Percentiles rank a stretch among this genome's conserved stretches.
Evolutionary conservation across 2,329 filamentous ascomycete species (phyloP).

Genomic region (Cryphonectria parasitica): DNA sequence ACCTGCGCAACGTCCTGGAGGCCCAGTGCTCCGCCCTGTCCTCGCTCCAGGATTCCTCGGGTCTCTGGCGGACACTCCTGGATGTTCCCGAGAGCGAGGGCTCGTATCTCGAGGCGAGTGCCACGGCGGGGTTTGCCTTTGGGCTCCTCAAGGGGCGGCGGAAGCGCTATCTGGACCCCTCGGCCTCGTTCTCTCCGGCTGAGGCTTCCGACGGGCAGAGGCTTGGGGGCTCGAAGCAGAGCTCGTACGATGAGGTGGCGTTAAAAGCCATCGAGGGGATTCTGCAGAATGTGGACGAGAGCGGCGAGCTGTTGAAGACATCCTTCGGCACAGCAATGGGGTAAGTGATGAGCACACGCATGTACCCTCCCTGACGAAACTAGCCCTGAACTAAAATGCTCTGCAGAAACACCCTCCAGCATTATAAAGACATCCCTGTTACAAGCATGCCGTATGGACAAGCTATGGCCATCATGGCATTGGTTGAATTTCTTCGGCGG

Average conservation of each 20-base stretch:
- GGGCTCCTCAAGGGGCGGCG: conserved; percentile 75
- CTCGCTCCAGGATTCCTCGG: conserved; percentile 61
- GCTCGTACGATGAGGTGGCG: conserved; percentile 59
- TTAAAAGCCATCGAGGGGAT: conserved; percentile 70
- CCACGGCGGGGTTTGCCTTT: conserved; percentile 80
- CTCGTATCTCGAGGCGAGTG: conserved; percentile 76
- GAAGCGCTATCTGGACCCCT: conserved; percentile 68
- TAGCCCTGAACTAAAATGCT: neutral
- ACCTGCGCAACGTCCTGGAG: conserved; percentile 66
- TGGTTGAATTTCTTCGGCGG: conserved; percentile 72
- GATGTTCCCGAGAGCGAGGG: conserved; percentile 68
- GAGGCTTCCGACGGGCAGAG: conserved; percentile 25
- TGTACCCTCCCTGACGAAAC: neutral
- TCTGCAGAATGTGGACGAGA: conserved; percentile 64
- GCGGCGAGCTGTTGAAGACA: conserved; percentile 73
- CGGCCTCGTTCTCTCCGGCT: conserved; percentile 35
- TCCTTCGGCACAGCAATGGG: conserved; percentile 84
- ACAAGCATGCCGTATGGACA: conserved; percentile 87
- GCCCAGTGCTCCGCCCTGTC: conserved; percentile 70
- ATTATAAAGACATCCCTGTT: conserved; percentile 75
- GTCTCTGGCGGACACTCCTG: conserved; percentile 76
- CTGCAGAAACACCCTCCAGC: conserved; percentile 60
- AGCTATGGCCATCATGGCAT: conserved; percentile 81
- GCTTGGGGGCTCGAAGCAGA: conserved; percentile 9
- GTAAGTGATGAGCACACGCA: neutral